Conservation (phyloP, 2,329 filamentous ascomycete species). For the Alternaria brassicicola region DNA sequence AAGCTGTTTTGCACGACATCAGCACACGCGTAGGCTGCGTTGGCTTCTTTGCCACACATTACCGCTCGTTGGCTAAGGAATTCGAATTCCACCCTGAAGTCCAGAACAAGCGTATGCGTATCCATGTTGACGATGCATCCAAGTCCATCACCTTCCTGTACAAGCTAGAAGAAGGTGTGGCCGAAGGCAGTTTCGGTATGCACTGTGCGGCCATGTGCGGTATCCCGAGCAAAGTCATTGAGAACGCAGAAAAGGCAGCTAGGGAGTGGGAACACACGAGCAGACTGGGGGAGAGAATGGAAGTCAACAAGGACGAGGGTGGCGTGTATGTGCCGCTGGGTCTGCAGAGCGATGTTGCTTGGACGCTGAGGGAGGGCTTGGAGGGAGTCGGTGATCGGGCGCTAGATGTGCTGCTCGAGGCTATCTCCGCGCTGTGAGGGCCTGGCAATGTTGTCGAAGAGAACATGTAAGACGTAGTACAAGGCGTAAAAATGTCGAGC, state of each 20-base stretch:
- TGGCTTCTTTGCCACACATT: conserved; percentile 97
- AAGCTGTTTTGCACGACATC: conserved; percentile 95
- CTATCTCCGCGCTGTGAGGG: conserved; percentile 60
- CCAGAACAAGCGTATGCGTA: conserved; percentile 85
- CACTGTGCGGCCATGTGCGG: conserved; percentile 99
- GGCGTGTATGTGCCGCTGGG: conserved; percentile 85
- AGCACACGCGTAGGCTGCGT: conserved; percentile 91
- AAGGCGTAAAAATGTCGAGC: not conserved
- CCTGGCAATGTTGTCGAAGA: not conserved
- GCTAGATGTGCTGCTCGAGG: conserved; percentile 62
- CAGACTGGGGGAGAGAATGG: conserved; percentile 83
- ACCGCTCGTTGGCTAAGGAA: conserved; percentile 90
- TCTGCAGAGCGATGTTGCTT: conserved; percentile 84
- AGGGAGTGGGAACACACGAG: conserved; percentile 95
- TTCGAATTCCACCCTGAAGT: conserved; percentile 92
- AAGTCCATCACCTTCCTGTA: conserved; percentile 96
- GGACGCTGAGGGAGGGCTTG: conserved; percentile 67
- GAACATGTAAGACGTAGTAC: not conserved
- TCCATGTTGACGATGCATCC: conserved; percentile 84
- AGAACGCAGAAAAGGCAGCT: conserved; percentile 85
- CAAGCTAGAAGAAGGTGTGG: conserved; percentile 89
- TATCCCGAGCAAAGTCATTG: conserved; percentile 81
- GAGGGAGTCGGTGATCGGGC: conserved; percentile 56
- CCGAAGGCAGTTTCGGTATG: conserved; percentile 98
- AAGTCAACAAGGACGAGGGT: conserved; percentile 70